phyloP scores from a whole-genome alignment of 192 early-diverging fungal genomes.

The Rhizophagus clarus region DNA sequence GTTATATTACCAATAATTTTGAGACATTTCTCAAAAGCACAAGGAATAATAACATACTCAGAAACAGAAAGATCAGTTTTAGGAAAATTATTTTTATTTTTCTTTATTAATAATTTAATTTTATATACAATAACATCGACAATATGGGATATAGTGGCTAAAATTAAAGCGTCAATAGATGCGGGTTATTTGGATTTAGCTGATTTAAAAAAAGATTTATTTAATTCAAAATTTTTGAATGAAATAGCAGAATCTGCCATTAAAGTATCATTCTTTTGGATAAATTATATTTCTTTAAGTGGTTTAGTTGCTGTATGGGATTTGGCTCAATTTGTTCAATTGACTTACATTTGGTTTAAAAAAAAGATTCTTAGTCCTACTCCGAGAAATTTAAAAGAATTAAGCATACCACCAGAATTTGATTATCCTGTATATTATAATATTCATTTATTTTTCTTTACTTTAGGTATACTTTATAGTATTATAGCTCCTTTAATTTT shows the following conservation, averaged over 20 bases:
- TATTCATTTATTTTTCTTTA: slow-evolving; percentile 69
- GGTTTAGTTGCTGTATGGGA: slow-evolving; percentile 67
- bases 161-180: slow-evolving; percentile 34
- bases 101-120: slow-evolving; percentile 72
- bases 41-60: slow-evolving; percentile 72
- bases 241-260: slow-evolving; percentile 40
- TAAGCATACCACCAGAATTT: slow-evolving; percentile 70
- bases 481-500: slow-evolving; percentile 70
- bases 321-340: slow-evolving; percentile 66
- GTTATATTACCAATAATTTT: slow-evolving; percentile 67
- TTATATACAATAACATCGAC: slow-evolving; percentile 61
- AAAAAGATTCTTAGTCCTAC: slow-evolving; percentile 64
- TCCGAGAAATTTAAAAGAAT: slow-evolving; percentile 66
- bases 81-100: slow-evolving; percentile 74
- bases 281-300: slow-evolving; percentile 70
- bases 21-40: slow-evolving; percentile 60
- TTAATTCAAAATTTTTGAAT: slow-evolving; percentile 41
- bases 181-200: background rate
- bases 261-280: slow-evolving; percentile 70
- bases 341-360: slow-evolving; percentile 54
- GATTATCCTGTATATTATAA: slow-evolving; percentile 74
- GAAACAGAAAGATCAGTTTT: slow-evolving; percentile 69
- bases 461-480: slow-evolving; percentile 70
- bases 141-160: slow-evolving; percentile 25
- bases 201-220: slow-evolving; percentile 39